Conservation (phyloP, 2,329 filamentous ascomycete species). For the Dichotomopilus funicola region DNA sequence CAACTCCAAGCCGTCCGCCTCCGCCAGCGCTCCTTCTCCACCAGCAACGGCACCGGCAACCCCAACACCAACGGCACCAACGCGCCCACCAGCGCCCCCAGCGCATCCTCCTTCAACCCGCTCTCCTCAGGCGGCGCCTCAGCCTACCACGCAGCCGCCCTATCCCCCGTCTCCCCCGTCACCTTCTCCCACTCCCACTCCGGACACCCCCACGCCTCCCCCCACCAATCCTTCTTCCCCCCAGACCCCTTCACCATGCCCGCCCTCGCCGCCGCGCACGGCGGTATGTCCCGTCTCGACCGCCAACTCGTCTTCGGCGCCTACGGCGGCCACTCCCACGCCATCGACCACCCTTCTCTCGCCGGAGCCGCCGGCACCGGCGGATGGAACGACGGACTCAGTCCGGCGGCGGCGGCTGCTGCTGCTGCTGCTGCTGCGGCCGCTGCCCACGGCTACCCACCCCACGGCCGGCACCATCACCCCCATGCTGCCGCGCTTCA, state of each 20-base stretch:
- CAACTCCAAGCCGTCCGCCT: constrained; percentile 32
- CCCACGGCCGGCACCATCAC: constrained; percentile 13
- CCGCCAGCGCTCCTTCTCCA: constrained; percentile 39
- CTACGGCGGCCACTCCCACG: constrained; percentile 44
- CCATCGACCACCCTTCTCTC: constrained; percentile 36
- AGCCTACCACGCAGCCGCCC: constrained; percentile 36
- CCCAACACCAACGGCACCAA: constrained; percentile 11
- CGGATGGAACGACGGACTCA: constrained; percentile 23
- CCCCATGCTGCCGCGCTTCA: background rate
- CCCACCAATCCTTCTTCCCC: constrained; percentile 39
- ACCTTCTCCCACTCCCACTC: constrained; percentile 30
- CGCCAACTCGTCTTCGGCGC: constrained; percentile 70
- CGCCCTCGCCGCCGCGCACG: constrained; percentile 39
- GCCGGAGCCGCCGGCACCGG: constrained; percentile 36
- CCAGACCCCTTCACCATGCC: constrained; percentile 48
- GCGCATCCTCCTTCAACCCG: constrained; percentile 34
- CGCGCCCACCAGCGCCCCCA: constrained; percentile 31
- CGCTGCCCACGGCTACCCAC: constrained; percentile 19
- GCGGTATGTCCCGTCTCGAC: constrained; percentile 62
- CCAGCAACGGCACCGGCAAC: constrained; percentile 8
- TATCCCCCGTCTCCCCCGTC: constrained; percentile 49
- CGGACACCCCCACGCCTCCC: constrained; percentile 27
- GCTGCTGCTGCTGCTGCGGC: constrained; percentile 2
- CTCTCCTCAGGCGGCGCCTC: constrained; percentile 34
- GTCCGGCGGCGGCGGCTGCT: background rate